Evolutionary conservation across 305 asterid genomes (phyloP), one percentile per base, ranked within the genome.

Genomic region (Solanum hybrid): DNA sequence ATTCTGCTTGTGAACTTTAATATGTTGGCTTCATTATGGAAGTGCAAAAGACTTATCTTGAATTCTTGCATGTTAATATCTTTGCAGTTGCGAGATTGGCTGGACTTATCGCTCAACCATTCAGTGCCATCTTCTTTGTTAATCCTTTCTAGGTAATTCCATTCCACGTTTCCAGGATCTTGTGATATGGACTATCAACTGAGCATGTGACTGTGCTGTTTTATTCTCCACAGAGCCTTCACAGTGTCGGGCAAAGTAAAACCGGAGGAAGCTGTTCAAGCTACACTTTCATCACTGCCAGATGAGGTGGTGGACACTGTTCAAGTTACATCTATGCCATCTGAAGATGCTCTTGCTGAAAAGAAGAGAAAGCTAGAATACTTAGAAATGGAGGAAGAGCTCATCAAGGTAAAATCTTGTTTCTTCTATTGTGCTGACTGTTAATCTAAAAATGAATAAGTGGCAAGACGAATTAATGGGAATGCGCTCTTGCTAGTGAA

Each of bases 281-380:
- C 98, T 92, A 96, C 99, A n/a, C 95, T 97, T 87, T 97, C 99
- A 88, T 97, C 99, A 91, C 94, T 97, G 92, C 99, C 99, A 80
- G 99, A 97, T 93, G 99, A 97, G 93, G 97, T 97, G 93, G 99
- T 97, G 92, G 99, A 96, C 91, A 96, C 99, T 78, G 96, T 97
- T 87, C 98, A 97, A 86, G 92, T 97, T 81, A 96, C 98, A 86
- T 42, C 97, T 84, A 92, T 97, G 94, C 98, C 99, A 82, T 97
- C 99, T 81, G 99, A 96, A 94, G 99, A 97, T 93, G 91, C 98
- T 24, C 93, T 96, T 84, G 93, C 99, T 31, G 99, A 97, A 92
- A 95, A 98, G 96, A 96, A 96, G 94, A 96, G 99, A 91, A 97
- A 97, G 93, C 93, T 97, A 89, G 99, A 97, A 90, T 97, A 92